phyloP scores from a whole-genome alignment of 2,329 filamentous ascomycete genomes.

The Cercospora zeae-maydis region DNA sequence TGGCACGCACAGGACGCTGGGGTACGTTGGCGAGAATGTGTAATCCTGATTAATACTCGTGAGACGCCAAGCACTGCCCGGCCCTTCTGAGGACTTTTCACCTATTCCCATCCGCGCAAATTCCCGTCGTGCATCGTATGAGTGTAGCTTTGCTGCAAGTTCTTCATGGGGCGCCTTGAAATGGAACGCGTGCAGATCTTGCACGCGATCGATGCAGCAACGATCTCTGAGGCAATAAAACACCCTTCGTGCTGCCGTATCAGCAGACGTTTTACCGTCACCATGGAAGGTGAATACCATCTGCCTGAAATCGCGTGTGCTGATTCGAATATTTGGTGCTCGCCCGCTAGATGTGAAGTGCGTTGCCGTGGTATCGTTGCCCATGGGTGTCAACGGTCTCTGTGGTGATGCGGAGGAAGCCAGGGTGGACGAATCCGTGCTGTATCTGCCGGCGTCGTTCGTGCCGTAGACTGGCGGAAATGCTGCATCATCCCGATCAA shows the following conservation, averaged over 20 bases:
- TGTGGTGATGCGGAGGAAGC: slow-evolving; percentile 27
- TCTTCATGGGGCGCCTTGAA: slow-evolving; percentile 67
- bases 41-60: slow-evolving; percentile 89
- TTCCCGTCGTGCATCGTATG: slow-evolving; percentile 83
- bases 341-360: slow-evolving; percentile 41
- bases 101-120: slow-evolving; percentile 85
- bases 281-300: slow-evolving; percentile 81
- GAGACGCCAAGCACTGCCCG: slow-evolving; percentile 73
- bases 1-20: slow-evolving; percentile 77
- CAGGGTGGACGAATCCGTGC: slow-evolving; percentile 30
- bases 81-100: slow-evolving; percentile 63
- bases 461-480: slow-evolving; percentile 35
- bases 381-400: slow-evolving; percentile 39
- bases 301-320: slow-evolving; percentile 90
- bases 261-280: slow-evolving; percentile 22
- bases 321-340: slow-evolving; percentile 77
- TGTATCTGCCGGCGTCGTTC: slow-evolving; percentile 25
- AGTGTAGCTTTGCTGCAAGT: slow-evolving; percentile 69
- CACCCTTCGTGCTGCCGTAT: slow-evolving; percentile 64
- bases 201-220: slow-evolving; percentile 76
- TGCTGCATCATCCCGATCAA: slow-evolving; percentile 18
- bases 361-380: slow-evolving; percentile 47
- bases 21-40: slow-evolving; percentile 88
- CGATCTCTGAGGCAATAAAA: slow-evolving; percentile 81
- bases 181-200: slow-evolving; percentile 86